A percentile compares a stretch with the other conserved stretches of the same genome.
phyloP scores from a whole-genome alignment of 2,329 filamentous ascomycete species.

The Alternaria ventricosa region DNA sequence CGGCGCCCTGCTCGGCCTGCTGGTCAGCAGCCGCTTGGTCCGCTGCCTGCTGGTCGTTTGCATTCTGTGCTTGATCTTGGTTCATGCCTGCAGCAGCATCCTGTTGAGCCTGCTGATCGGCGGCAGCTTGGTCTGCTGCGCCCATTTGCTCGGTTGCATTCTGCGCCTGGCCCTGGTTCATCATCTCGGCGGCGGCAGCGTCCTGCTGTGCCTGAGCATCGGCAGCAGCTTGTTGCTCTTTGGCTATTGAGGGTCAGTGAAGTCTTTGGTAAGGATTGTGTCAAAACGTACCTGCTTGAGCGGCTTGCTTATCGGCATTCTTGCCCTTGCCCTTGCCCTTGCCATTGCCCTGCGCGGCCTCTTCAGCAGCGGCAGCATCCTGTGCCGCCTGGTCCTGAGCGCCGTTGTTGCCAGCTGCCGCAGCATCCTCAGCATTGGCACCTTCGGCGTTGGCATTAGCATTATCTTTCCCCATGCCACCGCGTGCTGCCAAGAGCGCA shows the following conservation, averaged over 20 bases:
- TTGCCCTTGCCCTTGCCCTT: slow-evolving; percentile 13
- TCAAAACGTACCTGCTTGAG: background rate
- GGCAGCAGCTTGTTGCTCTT: slow-evolving; percentile 12
- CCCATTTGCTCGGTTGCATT: background rate
- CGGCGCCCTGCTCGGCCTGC: background rate
- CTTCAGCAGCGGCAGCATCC: slow-evolving; percentile 9
- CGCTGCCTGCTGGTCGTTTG: background rate
- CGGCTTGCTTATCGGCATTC: slow-evolving; percentile 6
- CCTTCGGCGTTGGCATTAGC: slow-evolving; percentile 6
- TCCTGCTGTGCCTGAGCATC: background rate
- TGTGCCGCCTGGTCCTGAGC: slow-evolving; percentile 15
- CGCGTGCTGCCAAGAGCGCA: slow-evolving; percentile 30
- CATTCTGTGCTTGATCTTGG: background rate
- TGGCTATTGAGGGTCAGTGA: slow-evolving; percentile 1
- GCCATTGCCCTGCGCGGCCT: slow-evolving; percentile 10
- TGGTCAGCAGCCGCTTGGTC: background rate
- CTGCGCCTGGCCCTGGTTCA: background rate
- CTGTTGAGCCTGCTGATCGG: slow-evolving; percentile 1
- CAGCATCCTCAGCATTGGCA: slow-evolving; percentile 5
- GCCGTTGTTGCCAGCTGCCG: slow-evolving; percentile 2
- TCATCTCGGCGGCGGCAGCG: slow-evolving; percentile 1
- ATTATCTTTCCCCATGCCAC: slow-evolving; percentile 16
- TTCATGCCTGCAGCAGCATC: background rate
- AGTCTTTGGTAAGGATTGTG: background rate
- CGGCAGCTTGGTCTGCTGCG: slow-evolving; percentile 3